Conservation (phyloP, 148 eudicot species). For the Chenopodium album region DNA sequence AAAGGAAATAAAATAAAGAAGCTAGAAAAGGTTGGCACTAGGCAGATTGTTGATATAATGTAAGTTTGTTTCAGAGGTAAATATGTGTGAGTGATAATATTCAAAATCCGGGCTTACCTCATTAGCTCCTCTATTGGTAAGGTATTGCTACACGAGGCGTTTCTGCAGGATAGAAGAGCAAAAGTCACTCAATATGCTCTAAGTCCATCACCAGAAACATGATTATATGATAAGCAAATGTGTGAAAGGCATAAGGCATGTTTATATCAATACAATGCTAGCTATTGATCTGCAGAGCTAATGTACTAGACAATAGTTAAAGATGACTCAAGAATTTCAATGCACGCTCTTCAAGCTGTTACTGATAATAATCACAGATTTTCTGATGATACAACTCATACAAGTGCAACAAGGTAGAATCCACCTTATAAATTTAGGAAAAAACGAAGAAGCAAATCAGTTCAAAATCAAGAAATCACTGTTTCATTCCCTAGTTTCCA, state of each 20-base stretch:
- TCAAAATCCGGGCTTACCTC: slow-evolving; percentile 44
- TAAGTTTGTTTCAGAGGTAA: not conserved
- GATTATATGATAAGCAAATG: not conserved
- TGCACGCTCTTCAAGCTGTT: not conserved
- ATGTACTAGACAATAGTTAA: too few species aligned
- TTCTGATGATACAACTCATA: not conserved
- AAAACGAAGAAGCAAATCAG: not conserved
- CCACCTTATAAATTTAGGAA: not conserved
- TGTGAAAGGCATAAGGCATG: not conserved
- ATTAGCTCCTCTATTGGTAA: slow-evolving; percentile 57
- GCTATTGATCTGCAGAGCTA: not conserved
- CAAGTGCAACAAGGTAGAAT: not conserved
- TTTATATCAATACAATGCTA: not conserved
- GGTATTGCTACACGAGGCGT: slow-evolving; percentile 34
- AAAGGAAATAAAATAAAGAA: too few species aligned
- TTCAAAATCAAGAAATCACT: not conserved
- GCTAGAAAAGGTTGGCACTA: not conserved
- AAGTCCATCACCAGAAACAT: not conserved
- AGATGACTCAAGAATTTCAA: too few species aligned
- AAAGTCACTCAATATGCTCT: slow-evolving; percentile 3
- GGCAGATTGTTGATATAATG: not conserved
- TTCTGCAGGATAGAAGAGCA: slow-evolving; percentile 38
- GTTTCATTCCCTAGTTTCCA: not conserved
- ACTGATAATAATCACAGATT: not conserved
- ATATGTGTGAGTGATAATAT: not conserved